Conservation (phyloP, 2,329 filamentous ascomycete genomes). For the Phaeosphaeriaceae sp. region DNA sequence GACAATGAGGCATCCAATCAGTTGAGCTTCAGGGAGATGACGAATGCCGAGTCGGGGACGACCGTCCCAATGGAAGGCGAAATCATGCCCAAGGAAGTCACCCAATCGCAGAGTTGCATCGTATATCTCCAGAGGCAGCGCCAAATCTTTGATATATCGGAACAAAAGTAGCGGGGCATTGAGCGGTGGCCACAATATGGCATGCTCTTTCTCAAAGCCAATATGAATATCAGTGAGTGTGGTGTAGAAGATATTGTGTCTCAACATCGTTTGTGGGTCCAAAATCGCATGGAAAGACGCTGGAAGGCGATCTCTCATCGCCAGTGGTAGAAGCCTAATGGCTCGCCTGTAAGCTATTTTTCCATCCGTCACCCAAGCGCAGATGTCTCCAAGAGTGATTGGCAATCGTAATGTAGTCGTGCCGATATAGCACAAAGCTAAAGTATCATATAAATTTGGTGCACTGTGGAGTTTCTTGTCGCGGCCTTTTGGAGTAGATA, state of each 20-base stretch:
- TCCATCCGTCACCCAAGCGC: conserved; percentile 68
- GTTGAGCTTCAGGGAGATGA: conserved; percentile 70
- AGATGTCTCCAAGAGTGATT: conserved; percentile 75
- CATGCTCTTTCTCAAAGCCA: conserved; percentile 71
- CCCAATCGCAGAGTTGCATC: conserved; percentile 64
- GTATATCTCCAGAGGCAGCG: conserved; percentile 75
- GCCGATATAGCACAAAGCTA: conserved; percentile 81
- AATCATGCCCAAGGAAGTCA: conserved; percentile 59
- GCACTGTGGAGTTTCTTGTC: conserved; percentile 57
- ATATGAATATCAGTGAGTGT: conserved; percentile 67
- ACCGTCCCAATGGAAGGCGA: conserved; percentile 59
- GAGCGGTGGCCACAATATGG: conserved; percentile 73
- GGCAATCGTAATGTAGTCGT: conserved; percentile 77
- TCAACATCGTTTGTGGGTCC: conserved; percentile 58
- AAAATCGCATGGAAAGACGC: conserved; percentile 65
- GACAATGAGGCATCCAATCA: conserved; percentile 74
- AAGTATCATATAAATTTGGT: conserved; percentile 74
- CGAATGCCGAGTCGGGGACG: conserved; percentile 27
- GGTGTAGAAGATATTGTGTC: conserved; percentile 66
- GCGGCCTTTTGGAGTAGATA: conserved; percentile 37
- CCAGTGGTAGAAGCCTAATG: conserved; percentile 62
- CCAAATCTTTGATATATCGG: conserved; percentile 72
- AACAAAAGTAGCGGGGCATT: conserved; percentile 73
- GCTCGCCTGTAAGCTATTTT: conserved; percentile 72
- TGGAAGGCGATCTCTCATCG: conserved; percentile 71